Base-by-base conservation (phyloP, 2,329 filamentous ascomycete genomes). In the Fusarium anguioides region DNA sequence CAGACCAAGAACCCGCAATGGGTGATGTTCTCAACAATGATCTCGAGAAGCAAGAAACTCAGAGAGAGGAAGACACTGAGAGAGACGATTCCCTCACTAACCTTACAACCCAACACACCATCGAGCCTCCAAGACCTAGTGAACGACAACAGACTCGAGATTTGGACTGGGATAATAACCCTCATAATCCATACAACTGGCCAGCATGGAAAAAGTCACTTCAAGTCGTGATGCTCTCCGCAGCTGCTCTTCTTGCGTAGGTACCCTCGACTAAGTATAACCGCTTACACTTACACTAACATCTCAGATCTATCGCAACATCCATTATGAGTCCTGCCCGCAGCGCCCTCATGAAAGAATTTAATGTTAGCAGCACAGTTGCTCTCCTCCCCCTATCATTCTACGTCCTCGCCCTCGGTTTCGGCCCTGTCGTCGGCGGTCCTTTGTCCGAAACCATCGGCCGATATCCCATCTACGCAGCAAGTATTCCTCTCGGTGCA, bases 381-480 rank as follows among this genome's bases (percentile, higher is more conserved):
- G 84, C 88, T 1, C 78, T 91, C n/a, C 76, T 90, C 1, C 84
- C 85, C 0, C 74, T 91, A 1, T 84, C 88, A 0, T 74, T 89
- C 8, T 91, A 88, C 73, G 83, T 87, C 8, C 75, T 89, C 11
- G 88, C 87, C 1, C 80, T 91, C 1, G 86, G 79, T 5, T 78
- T 89, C 17, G 88, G 88, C 0, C 88, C 89, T 8, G 76, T 89
- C 47, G 63, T 88, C 15, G 85, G 84, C 11, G 86, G 87, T 0
- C 88, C 87, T 0, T 70, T 89, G 1, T 87, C 84, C 46, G 89
- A 91, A 71, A 83, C 80, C 0, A 76, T 85, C 31, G 88, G 89
- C 4, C 80, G 89, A 2, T 79, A 82, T 21, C 76, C 81, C 4
- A 81, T 89, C 24, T 89, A 87, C 72, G 54, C 83, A 2, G 67